phyloP scores from a whole-genome alignment of 2,329 filamentous ascomycete species.

The Neopestalotiopsis clavispora region DNA sequence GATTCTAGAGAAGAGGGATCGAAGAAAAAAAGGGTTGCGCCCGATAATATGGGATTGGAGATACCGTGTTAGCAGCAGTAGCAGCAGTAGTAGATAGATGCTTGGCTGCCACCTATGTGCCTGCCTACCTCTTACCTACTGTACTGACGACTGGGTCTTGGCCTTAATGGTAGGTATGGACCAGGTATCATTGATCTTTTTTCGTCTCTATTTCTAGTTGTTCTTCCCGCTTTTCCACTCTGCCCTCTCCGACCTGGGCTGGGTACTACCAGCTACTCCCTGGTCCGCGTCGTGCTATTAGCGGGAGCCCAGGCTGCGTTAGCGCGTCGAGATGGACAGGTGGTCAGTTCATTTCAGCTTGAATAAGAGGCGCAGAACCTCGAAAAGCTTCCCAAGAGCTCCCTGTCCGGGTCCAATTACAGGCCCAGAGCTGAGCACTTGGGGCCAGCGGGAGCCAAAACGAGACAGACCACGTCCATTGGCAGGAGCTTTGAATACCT shows the following conservation, averaged over 20 bases:
- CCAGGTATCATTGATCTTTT: not conserved
- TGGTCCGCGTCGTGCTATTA: conserved; percentile 14
- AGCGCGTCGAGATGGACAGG: conserved; percentile 11
- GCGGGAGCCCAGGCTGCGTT: conserved; percentile 9
- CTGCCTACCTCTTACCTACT: too few species aligned
- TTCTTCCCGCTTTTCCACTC: conserved; percentile 1
- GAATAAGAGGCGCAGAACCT: not conserved
- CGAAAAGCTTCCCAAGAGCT: not conserved
- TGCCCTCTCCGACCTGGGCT: too few species aligned
- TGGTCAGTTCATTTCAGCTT: conserved; percentile 12
- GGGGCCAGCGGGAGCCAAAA: not conserved
- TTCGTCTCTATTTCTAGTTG: not conserved
- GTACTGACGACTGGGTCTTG: too few species aligned
- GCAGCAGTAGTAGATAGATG: not conserved
- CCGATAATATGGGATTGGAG: conserved; percentile 15
- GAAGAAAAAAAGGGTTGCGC: conserved; percentile 13
- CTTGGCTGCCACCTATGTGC: not conserved
- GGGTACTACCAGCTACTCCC: not conserved
- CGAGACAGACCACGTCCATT: not conserved
- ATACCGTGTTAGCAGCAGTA: not conserved
- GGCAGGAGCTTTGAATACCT: not conserved
- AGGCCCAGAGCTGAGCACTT: not conserved
- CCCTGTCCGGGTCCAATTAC: not conserved
- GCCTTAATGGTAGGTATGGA: too few species aligned
- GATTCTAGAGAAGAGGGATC: not conserved